These are phyloP conservation scores for Gastroboletus turbinatus DNA, from an alignment of 1,284 basidiomycete species.

Conservation along the genomic window DNA sequence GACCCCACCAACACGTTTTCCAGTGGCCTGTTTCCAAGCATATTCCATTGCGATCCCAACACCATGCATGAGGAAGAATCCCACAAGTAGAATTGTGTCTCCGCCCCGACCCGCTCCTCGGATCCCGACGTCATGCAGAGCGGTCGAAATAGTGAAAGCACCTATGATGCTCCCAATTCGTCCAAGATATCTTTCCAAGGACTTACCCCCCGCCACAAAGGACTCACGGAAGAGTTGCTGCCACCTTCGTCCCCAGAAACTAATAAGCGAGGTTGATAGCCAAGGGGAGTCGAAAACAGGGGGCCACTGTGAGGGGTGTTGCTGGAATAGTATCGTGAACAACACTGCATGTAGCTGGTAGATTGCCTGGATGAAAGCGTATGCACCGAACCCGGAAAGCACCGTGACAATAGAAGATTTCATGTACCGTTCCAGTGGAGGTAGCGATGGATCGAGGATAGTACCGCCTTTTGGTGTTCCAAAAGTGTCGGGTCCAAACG, in stretches of 20 bases:
- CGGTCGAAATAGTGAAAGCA: constrained; percentile 54
- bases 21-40: constrained; percentile 42
- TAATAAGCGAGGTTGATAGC: constrained; percentile 38
- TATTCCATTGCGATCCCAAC: constrained; percentile 51
- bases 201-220: constrained; percentile 37
- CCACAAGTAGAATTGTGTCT: constrained; percentile 44
- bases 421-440: constrained; percentile 42
- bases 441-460: constrained; percentile 49
- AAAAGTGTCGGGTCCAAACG: constrained; percentile 26
- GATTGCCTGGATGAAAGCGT: constrained; percentile 41
- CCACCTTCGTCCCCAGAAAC: constrained; percentile 48
- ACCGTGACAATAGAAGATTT: constrained; percentile 43
- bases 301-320: constrained; percentile 41
- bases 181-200: constrained; percentile 41
- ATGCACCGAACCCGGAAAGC: constrained; percentile 42
- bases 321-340: constrained; percentile 40
- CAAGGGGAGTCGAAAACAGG: constrained; percentile 43
- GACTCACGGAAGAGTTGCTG: constrained; percentile 44
- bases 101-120: constrained; percentile 58
- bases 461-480: constrained; percentile 36
- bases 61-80: constrained; percentile 59
- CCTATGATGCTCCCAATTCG: constrained; percentile 49
- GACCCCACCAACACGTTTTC: constrained; percentile 44
- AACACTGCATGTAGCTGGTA: constrained; percentile 47
- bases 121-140: constrained; percentile 55